Evolutionary conservation across 2,329 filamentous ascomycete species (phyloP).

Genomic region (Fusarium papillatum): DNA sequence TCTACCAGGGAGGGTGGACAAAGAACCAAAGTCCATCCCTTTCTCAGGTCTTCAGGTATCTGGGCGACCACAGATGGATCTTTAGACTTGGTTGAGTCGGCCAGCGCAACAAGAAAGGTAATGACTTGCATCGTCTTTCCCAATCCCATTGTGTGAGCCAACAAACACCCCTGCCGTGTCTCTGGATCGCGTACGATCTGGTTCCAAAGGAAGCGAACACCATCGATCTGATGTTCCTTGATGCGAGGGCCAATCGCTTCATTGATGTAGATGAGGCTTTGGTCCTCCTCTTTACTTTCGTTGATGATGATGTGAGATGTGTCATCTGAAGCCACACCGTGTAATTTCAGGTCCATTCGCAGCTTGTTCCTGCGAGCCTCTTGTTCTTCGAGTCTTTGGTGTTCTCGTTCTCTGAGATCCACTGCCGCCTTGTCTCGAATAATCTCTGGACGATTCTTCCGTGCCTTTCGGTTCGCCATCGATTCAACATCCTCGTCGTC

Average conservation of each 20-base stretch:
- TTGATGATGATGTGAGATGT: slow-evolving; percentile 74
- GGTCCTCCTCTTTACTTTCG: slow-evolving; percentile 70
- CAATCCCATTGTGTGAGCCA: slow-evolving; percentile 92
- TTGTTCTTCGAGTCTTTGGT: slow-evolving; percentile 66
- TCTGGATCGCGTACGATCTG: slow-evolving; percentile 75
- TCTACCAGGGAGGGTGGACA: slow-evolving; percentile 82
- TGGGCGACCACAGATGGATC: slow-evolving; percentile 72
- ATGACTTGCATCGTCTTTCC: slow-evolving; percentile 96
- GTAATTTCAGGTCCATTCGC: slow-evolving; percentile 59
- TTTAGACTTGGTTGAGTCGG: slow-evolving; percentile 72
- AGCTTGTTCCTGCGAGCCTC: slow-evolving; percentile 64
- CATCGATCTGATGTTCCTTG: slow-evolving; percentile 85
- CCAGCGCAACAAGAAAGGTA: slow-evolving; percentile 82
- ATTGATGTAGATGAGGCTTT: slow-evolving; percentile 75
- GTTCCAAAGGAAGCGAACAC: slow-evolving; percentile 91
- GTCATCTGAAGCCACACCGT: slow-evolving; percentile 58
- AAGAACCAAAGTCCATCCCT: slow-evolving; percentile 77
- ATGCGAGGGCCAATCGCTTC: slow-evolving; percentile 73
- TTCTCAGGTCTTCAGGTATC: slow-evolving; percentile 75
- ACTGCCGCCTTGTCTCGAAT: slow-evolving; percentile 56
- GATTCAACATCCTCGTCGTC: slow-evolving; percentile 31
- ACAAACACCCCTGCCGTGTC: slow-evolving; percentile 79
- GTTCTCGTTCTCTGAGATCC: slow-evolving; percentile 68
- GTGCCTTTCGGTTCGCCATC: slow-evolving; percentile 25
- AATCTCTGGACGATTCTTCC: slow-evolving; percentile 48